Evolutionary conservation across 495 filamentous ascomycete species (phyloP).

Genomic region (Aspergillus haitiensis): DNA sequence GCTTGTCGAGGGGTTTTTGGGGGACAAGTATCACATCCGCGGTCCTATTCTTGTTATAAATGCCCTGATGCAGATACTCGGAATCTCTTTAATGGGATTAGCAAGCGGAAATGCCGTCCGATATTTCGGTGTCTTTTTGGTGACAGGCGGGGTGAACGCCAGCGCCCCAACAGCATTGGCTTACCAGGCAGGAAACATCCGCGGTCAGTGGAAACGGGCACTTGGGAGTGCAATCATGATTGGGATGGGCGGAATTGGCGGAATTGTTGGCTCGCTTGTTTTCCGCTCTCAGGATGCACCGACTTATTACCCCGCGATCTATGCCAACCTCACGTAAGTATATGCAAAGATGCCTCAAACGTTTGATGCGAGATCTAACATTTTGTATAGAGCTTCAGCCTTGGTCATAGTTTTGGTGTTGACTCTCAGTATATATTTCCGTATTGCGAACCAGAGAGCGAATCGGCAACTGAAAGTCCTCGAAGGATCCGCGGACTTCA

Average conservation of each 20-base stretch:
- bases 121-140: constrained; percentile 14
- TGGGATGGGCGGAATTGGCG: not conserved
- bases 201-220: not conserved
- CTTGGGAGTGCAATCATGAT: not conserved
- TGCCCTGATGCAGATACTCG: constrained; percentile 38
- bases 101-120: constrained; percentile 6
- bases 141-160: not conserved
- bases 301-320: not conserved
- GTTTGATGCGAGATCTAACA: too few species aligned
- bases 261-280: not conserved
- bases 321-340: not conserved
- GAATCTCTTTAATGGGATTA: constrained; percentile 50
- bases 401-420: not conserved
- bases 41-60: constrained; percentile 56
- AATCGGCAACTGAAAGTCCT: not conserved
- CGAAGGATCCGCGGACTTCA: constrained; percentile 2
- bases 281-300: not conserved
- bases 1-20: too few species aligned
- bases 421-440: not conserved
- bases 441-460: not conserved
- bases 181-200: not conserved
- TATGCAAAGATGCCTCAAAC: too few species aligned
- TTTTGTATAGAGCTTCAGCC: not conserved
- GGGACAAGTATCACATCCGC: constrained; percentile 53
- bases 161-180: too few species aligned